Evolutionary conservation across 73 alveolate genomes (phyloP).

Genomic region (Symbiodinium natans): DNA sequence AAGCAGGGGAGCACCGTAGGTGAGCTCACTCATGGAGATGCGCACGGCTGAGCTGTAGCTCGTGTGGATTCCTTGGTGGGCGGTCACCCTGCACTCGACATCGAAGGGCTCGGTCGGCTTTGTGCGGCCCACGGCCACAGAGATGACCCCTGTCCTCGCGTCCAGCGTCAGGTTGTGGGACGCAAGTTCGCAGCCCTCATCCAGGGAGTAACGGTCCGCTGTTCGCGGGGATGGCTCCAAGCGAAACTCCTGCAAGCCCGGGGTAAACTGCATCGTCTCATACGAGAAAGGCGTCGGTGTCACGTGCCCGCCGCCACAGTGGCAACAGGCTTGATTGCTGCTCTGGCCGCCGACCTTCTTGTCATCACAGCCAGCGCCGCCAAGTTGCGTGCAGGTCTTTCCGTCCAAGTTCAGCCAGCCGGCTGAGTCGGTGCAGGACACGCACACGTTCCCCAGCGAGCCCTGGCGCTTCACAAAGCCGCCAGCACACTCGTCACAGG

Average conservation of each 20-base stretch:
- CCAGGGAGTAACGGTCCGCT: conserved; percentile 63
- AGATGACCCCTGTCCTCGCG: too few relatives aligned
- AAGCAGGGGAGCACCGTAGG: too few relatives aligned
- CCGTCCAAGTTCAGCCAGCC: conserved; percentile 36
- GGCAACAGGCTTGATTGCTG: conserved; percentile 71
- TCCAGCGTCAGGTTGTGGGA: too few relatives aligned
- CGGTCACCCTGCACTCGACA: too few relatives aligned
- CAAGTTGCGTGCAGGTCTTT: conserved; percentile 13
- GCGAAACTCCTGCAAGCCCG: neutral
- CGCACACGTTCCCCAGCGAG: neutral
- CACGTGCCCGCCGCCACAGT: conserved; percentile 63
- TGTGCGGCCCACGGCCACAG: too few relatives aligned
- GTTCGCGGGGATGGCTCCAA: conserved; percentile 56
- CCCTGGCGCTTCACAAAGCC: conserved; percentile 60
- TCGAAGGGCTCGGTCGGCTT: too few relatives aligned
- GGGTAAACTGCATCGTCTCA: conserved; percentile 5
- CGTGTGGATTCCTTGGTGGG: too few relatives aligned
- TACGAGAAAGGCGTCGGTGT: conserved; percentile 56
- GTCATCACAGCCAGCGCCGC: neutral
- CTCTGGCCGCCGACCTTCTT: conserved; percentile 33
- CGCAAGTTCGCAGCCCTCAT: conserved; percentile 29
- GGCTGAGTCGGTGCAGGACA: conserved; percentile 46
- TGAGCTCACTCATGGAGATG: too few relatives aligned
- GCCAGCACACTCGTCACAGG: conserved; percentile 38
- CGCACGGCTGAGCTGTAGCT: too few relatives aligned